Percentiles rank a stretch among this genome's conserved stretches.
Conservation (phyloP, 2,329 filamentous ascomycete genomes). For the Aspergillus sp. region DNA sequence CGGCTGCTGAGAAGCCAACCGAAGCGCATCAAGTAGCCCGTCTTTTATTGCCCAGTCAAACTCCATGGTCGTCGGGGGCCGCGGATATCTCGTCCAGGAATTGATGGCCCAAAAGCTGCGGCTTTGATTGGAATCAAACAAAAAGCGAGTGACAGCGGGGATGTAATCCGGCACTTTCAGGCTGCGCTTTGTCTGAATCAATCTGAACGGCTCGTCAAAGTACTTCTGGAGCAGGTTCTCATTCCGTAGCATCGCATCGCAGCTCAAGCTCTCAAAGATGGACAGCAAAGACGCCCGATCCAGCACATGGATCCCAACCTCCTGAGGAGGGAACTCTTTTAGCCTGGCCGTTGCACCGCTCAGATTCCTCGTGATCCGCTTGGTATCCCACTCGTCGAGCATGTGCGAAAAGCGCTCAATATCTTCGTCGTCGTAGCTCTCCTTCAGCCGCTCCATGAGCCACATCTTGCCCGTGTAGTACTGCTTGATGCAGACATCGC, state of each 20-base stretch:
- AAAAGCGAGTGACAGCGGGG: slow-evolving; percentile 73
- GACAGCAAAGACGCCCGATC: slow-evolving; percentile 60
- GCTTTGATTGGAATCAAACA: slow-evolving; percentile 62
- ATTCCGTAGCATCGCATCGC: slow-evolving; percentile 61
- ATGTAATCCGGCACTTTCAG: slow-evolving; percentile 66
- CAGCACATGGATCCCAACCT: slow-evolving; percentile 43
- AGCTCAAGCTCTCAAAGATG: slow-evolving; percentile 82
- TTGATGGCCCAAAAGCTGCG: slow-evolving; percentile 59
- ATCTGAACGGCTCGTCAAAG: slow-evolving; percentile 75
- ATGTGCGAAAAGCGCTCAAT: slow-evolving; percentile 45
- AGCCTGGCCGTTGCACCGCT: slow-evolving; percentile 48
- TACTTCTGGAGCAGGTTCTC: slow-evolving; percentile 45
- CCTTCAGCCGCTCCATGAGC: slow-evolving; percentile 53
- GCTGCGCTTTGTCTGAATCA: slow-evolving; percentile 69
- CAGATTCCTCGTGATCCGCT: slow-evolving; percentile 52
- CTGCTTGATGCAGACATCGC: slow-evolving; percentile 61
- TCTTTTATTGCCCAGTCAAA: slow-evolving; percentile 84
- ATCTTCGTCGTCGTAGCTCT: slow-evolving; percentile 42
- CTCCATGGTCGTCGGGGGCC: slow-evolving; percentile 57
- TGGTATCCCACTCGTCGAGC: slow-evolving; percentile 52
- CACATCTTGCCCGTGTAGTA: slow-evolving; percentile 62
- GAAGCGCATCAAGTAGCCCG: slow-evolving; percentile 58
- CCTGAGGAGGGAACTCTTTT: slow-evolving; percentile 39
- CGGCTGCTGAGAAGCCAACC: slow-evolving; percentile 49
- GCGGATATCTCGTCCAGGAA: slow-evolving; percentile 58